Percentiles rank a stretch among this genome's conserved stretches.
Conservation (phyloP, 2,329 filamentous ascomycete genomes). For the Lachnellula subtilissima region DNA sequence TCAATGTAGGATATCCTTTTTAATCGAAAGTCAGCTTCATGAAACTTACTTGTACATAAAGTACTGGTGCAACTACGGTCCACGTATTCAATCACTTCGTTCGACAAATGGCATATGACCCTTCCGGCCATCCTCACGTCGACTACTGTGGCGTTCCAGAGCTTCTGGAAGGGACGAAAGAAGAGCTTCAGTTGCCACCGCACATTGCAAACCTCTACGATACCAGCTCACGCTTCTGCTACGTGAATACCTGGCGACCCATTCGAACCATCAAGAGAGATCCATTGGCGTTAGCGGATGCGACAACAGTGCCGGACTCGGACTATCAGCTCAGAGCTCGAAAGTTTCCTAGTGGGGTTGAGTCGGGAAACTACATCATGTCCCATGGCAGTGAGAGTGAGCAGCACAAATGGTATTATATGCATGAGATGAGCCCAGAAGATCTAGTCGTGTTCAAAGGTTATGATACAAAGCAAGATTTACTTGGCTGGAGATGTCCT, state of each 20-base stretch:
- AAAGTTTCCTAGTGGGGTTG: neutral
- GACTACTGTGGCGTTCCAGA: neutral
- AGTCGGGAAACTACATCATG: constrained; percentile 1
- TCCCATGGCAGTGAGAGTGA: neutral
- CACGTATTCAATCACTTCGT: constrained; percentile 1
- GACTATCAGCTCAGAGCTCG: constrained; percentile 3
- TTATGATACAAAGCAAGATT: constrained; percentile 2
- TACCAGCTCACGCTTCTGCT: neutral
- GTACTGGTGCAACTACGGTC: constrained; percentile 1
- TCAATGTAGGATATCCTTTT: neutral
- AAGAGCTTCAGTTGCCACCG: neutral
- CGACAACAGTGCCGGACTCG: constrained; percentile 1
- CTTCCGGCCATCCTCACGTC: constrained; percentile 4
- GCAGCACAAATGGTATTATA: constrained; percentile 7
- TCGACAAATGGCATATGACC: neutral
- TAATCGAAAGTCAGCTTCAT: neutral
- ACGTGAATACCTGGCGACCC: constrained; percentile 1
- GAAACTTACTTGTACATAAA: neutral
- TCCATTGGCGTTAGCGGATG: neutral
- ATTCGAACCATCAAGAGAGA: neutral
- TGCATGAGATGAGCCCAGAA: constrained; percentile 2
- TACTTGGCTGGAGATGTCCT: constrained; percentile 3
- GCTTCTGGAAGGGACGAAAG: neutral
- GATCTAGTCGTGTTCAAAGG: constrained; percentile 5
- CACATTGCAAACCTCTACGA: neutral